phyloP scores from a whole-genome alignment of 148 eudicot genomes.

The Rhododendron henanense region DNA sequence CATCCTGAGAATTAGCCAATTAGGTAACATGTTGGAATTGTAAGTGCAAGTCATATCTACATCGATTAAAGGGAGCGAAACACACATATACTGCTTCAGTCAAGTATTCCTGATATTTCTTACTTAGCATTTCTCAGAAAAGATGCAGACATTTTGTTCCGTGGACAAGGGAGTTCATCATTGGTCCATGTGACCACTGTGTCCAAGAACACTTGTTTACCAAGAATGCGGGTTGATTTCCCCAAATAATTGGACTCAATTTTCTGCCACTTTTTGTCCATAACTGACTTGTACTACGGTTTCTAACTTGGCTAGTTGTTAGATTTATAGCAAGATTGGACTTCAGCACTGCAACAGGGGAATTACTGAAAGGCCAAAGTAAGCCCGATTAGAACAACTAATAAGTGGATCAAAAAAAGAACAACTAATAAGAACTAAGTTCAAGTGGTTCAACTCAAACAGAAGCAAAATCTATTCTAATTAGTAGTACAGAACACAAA shows the following conservation, averaged over 20 bases:
- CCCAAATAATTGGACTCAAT: background rate
- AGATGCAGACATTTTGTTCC: background rate
- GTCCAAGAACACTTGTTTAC: background rate
- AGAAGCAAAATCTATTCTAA: background rate
- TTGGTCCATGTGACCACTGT: background rate
- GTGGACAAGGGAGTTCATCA: conserved; percentile 1
- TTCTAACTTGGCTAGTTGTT: background rate
- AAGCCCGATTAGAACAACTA: background rate
- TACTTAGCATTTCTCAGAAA: background rate
- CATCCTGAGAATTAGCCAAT: background rate
- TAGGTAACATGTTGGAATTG: background rate
- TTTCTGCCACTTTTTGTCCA: background rate
- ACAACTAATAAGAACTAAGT: background rate
- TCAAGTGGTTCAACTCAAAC: background rate
- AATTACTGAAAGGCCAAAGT: background rate
- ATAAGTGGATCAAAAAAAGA: background rate
- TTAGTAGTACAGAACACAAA: background rate
- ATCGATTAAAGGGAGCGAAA: background rate
- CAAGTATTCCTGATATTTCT: background rate
- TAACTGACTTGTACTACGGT: background rate
- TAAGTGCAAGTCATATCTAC: background rate
- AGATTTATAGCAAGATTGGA: background rate
- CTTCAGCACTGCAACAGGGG: background rate
- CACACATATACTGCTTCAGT: background rate
- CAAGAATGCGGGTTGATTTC: background rate